phyloP scores from a whole-genome alignment of 2,329 filamentous ascomycete species.

The Aspergillus calidoustus region DNA sequence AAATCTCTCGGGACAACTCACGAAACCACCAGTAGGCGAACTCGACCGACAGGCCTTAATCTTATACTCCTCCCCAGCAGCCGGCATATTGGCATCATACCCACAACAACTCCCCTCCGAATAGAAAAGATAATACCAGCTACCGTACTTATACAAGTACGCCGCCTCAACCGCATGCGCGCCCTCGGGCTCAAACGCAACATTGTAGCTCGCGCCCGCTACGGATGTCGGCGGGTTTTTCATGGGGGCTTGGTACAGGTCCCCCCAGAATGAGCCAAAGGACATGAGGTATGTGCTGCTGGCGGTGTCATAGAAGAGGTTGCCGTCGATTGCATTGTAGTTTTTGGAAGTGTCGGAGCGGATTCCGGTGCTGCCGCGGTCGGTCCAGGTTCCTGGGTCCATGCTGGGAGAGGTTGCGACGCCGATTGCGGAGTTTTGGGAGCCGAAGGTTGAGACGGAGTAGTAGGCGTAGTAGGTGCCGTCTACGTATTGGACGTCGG shows the following conservation, averaged over 20 bases:
- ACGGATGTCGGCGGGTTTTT: slow-evolving; percentile 36
- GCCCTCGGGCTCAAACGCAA: slow-evolving; percentile 59
- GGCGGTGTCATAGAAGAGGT: slow-evolving; percentile 51
- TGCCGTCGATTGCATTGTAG: slow-evolving; percentile 67
- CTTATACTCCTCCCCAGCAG: slow-evolving; percentile 66
- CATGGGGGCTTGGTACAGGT: slow-evolving; percentile 65
- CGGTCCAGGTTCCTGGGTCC: slow-evolving; percentile 39
- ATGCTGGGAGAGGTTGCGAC: slow-evolving; percentile 56
- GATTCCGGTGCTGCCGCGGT: slow-evolving; percentile 38
- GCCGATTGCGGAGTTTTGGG: slow-evolving; percentile 66
- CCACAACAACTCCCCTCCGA: slow-evolving; percentile 64
- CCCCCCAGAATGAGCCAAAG: slow-evolving; percentile 72
- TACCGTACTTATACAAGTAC: slow-evolving; percentile 59
- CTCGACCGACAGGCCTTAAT: slow-evolving; percentile 67
- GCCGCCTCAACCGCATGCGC: slow-evolving; percentile 61
- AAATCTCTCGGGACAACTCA: slow-evolving; percentile 28
- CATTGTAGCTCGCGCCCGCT: slow-evolving; percentile 46
- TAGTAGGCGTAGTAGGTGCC: slow-evolving; percentile 69
- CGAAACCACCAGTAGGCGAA: slow-evolving; percentile 58
- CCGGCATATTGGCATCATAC: slow-evolving; percentile 58
- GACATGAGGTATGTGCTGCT: slow-evolving; percentile 53
- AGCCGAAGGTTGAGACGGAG: slow-evolving; percentile 65
- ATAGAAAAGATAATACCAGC: slow-evolving; percentile 69
- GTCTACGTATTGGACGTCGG: slow-evolving; percentile 64
- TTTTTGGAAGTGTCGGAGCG: slow-evolving; percentile 45